phyloP scores from a whole-genome alignment of 1,284 basidiomycete genomes.

The Ustilago cynodontis region DNA sequence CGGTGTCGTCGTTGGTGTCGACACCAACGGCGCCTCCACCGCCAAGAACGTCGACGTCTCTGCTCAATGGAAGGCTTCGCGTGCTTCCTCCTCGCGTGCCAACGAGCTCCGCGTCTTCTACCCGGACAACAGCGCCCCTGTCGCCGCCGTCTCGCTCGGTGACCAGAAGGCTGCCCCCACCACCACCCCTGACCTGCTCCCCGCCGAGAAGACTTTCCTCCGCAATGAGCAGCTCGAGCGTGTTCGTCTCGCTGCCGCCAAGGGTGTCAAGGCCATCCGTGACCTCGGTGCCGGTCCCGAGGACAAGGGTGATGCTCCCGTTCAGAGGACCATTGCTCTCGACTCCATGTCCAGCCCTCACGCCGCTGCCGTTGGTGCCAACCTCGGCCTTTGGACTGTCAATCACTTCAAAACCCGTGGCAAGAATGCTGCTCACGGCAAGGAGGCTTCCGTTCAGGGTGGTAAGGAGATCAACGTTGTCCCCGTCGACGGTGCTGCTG shows the following conservation, averaged over 20 bases:
- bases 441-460: conserved; percentile 57
- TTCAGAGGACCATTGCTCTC: conserved; percentile 54
- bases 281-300: conserved; percentile 58
- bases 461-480: conserved; percentile 61
- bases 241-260: conserved; percentile 64
- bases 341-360: conserved; percentile 63
- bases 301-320: conserved; percentile 44
- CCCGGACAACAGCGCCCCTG: conserved; percentile 47
- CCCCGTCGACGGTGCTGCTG: conserved; percentile 50
- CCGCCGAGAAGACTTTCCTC: conserved; percentile 55
- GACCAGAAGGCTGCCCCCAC: conserved; percentile 61
- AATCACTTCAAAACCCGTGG: conserved; percentile 69
- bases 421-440: conserved; percentile 51
- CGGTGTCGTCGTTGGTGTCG: conserved; percentile 56
- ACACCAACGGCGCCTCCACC: conserved; percentile 50
- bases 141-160: conserved; percentile 64
- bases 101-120: conserved; percentile 66
- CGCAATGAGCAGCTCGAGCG: conserved; percentile 66
- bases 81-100: conserved; percentile 58
- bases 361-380: conserved; percentile 65
- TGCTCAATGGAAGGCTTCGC: conserved; percentile 63
- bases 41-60: conserved; percentile 57
- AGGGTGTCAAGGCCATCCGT: conserved; percentile 64
- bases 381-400: conserved; percentile 63
- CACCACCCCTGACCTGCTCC: conserved; percentile 62